Evolutionary conservation across 331 rosid species (phyloP).

Genomic region (Rhamnella rubrinervis): DNA sequence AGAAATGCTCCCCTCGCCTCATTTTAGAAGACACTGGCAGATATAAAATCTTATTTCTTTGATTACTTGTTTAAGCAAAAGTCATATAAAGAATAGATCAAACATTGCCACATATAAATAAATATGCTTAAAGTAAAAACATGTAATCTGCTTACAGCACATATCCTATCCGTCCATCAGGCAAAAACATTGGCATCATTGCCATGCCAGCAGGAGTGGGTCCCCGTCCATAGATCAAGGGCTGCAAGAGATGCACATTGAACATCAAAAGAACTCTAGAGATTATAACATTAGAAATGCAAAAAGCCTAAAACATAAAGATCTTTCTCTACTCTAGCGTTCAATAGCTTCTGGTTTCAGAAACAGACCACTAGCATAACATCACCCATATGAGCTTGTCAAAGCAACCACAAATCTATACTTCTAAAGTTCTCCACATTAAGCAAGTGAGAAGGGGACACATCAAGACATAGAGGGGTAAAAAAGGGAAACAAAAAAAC

Average conservation of each 20-base stretch:
- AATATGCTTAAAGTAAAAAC: constrained; percentile 2
- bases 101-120: neutral
- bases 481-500: too few relatives aligned
- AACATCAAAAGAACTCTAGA: constrained; percentile 8
- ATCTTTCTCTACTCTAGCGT: too few relatives aligned
- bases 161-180: constrained; percentile 95
- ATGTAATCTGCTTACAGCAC: constrained; percentile 68
- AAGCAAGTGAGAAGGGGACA: too few relatives aligned
- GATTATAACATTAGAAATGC: neutral
- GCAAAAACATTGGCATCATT: constrained; percentile 99
- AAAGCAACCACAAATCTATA: too few relatives aligned
- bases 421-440: too few relatives aligned
- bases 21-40: neutral
- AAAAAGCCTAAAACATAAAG: too few relatives aligned
- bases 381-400: too few relatives aligned
- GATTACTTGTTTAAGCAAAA: constrained; percentile 3
- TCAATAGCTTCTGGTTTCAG: too few relatives aligned
- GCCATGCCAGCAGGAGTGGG: constrained; percentile 81
- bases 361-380: too few relatives aligned
- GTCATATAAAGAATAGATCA: constrained; percentile 1
- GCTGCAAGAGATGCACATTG: constrained; percentile 49
- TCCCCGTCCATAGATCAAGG: constrained; percentile 83
- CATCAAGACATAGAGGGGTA: too few relatives aligned
- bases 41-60: neutral
- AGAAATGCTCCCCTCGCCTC: neutral